Evolutionary conservation across 2,329 filamentous ascomycete species (phyloP).

Genomic region (Pyrenochaeta sp.): DNA sequence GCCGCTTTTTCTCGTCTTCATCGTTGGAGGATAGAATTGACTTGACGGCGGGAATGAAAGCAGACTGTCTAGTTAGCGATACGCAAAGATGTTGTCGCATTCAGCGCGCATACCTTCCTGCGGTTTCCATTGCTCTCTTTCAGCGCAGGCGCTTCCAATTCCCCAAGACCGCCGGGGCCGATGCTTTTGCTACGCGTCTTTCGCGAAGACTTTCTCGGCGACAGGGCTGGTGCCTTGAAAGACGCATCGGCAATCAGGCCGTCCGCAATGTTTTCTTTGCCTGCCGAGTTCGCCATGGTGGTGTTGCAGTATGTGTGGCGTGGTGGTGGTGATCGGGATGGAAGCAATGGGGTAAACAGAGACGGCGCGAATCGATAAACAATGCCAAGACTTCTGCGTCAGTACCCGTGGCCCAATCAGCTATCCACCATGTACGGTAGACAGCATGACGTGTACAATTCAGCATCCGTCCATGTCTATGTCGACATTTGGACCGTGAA

Average conservation of each 20-base stretch:
- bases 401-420: not conserved
- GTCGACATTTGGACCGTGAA: too few species aligned
- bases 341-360: conserved; percentile 17
- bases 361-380: conserved; percentile 17
- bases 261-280: conserved; percentile 75
- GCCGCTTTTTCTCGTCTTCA: conserved; percentile 69
- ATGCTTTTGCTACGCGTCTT: conserved; percentile 88
- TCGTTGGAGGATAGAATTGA: conserved; percentile 66
- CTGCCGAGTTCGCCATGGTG: conserved; percentile 52
- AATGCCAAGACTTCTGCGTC: not conserved
- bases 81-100: not conserved
- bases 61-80: conserved; percentile 48
- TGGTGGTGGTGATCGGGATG: conserved; percentile 8
- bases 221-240: conserved; percentile 34
- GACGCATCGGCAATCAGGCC: conserved; percentile 43
- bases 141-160: conserved; percentile 80
- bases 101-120: conserved; percentile 69
- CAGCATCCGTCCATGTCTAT: too few species aligned
- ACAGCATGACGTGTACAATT: not conserved
- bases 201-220: conserved; percentile 34
- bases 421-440: not conserved
- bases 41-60: conserved; percentile 61
- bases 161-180: conserved; percentile 88
- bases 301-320: conserved; percentile 15
- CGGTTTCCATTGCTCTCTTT: conserved; percentile 79